Base-by-base conservation (phyloP, 345 rosid species). In the Abelmoschus esculentus region DNA sequence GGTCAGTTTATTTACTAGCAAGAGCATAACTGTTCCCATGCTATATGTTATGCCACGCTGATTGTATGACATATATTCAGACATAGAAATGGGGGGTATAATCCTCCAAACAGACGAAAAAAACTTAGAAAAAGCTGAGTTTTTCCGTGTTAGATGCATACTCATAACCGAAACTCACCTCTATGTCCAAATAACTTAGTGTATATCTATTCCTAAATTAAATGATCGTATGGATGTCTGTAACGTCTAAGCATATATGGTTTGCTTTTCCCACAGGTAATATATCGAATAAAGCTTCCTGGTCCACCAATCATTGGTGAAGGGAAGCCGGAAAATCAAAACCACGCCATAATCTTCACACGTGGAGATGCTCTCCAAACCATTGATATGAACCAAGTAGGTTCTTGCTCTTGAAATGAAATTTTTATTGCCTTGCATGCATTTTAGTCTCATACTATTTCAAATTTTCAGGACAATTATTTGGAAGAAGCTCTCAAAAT, bases 301-400 rank as follows among this genome's bases (percentile, higher is more conserved):
- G 97, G 98, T 50, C 75, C 87, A 57, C 98, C 97, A 71, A 93
- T 81, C 76, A 90, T 93, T 12, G 98, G 98, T 76, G 97, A 93
- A 82, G 98, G 98, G 61, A 93, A 93, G 81, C 98, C 98, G 59
- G 98, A 93, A 86, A 93, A 93, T 80, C 97, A 93, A 84, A 93
- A 93, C 67, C 93, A 90, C 75, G 90, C 96, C 65, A 87, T 93
- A 62, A 77, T 93, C 65, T 93, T 93, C 73, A 93, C 98, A 61
- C 90, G 98, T 22, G 98, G 98, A 57, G 98, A 93, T 83, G 96
- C 97, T 74, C 91, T 93, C 52, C 98, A 93, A 70, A 86, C 97
- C 5, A 93, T 93, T 73, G 98, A 93, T 78, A 93, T 93, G 98
- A 93, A 93, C 85, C 98, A 93, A 72, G 98, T 93, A 83, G 47